Evolutionary conservation across 768 basidiomycete species (phyloP), one percentile per base, ranked within the genome.

Genomic region (Tricholoma sp.): DNA sequence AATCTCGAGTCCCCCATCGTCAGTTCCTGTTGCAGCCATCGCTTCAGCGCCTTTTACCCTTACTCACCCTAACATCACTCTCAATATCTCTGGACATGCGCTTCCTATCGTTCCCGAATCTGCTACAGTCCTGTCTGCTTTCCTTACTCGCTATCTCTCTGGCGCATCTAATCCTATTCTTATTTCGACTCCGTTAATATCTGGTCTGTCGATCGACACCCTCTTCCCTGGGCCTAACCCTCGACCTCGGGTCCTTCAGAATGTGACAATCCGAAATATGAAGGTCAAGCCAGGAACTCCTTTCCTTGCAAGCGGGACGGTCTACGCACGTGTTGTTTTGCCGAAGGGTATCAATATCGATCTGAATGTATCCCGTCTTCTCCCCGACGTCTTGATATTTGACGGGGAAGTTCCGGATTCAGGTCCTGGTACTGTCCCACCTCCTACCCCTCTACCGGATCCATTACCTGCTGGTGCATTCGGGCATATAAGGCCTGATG

Each of bases 251-350:
- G 72, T 94, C 34, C 75, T 94, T 12, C 81, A 80, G 11, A 74
- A 89, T 59, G 85, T 93, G 42, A 87, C 87, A 3, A 86, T 93
- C 57, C 77, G 76, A 42, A 78, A 88, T 63, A 92, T 93, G 91
- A 81, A 80, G 62, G 76, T 92, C 55, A 82, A 76, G 57, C 77
- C 86, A 0, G 78, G 74, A 0, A 72, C 63, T 8, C 54, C 64
- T 42, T 78, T 92, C 63, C 73, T 86, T 18, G 86, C 89, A 0
- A 90, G 84, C 63, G 91, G 89, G 12, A 78, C 78, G 3, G 82
- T 93, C 10, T 78, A 76, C 47, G 91, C 80, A 6, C 75, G 76
- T 15, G 73, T 89, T 34, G 84, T 88, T 9, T 75, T 93, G 1
- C 91, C 91, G 1, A 72, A 69, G 42, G 89, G 88, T 44, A 81